Conservation (phyloP, 495 filamentous ascomycete genomes). For the Talaromyces thailandensis region DNA sequence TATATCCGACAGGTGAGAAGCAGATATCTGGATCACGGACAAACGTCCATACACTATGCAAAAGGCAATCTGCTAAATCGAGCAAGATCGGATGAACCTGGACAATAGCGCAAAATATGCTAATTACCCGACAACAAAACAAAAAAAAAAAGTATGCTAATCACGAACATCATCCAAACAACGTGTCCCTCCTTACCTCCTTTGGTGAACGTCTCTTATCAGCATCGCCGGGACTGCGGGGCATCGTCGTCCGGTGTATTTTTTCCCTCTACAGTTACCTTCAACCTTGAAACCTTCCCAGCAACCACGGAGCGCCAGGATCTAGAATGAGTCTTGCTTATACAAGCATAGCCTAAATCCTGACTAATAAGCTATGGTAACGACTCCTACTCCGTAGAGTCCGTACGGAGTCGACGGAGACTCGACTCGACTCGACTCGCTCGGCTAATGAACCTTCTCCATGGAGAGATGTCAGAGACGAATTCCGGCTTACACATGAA, state of each 20-base stretch:
- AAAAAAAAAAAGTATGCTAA: not conserved
- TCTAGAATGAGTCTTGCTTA: too few relatives aligned
- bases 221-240: not conserved
- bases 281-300: too few relatives aligned
- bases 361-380: not conserved
- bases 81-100: not conserved
- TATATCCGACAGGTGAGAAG: not conserved
- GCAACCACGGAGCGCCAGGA: too few relatives aligned
- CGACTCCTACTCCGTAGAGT: not conserved
- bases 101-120: not conserved
- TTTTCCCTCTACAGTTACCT: not conserved
- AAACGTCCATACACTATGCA: not conserved
- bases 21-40: not conserved
- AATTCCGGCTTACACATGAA: not conserved
- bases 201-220: not conserved
- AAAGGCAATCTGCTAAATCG: not conserved
- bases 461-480: not conserved
- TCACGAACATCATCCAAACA: not conserved
- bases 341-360: not conserved
- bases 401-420: not conserved
- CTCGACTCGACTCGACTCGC: not conserved
- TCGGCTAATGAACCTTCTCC: not conserved
- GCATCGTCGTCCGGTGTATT: not conserved
- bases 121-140: not conserved
- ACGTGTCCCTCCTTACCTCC: not conserved